Evolutionary conservation across 768 basidiomycete genomes (phyloP).

Genomic region (Mycena rosella): DNA sequence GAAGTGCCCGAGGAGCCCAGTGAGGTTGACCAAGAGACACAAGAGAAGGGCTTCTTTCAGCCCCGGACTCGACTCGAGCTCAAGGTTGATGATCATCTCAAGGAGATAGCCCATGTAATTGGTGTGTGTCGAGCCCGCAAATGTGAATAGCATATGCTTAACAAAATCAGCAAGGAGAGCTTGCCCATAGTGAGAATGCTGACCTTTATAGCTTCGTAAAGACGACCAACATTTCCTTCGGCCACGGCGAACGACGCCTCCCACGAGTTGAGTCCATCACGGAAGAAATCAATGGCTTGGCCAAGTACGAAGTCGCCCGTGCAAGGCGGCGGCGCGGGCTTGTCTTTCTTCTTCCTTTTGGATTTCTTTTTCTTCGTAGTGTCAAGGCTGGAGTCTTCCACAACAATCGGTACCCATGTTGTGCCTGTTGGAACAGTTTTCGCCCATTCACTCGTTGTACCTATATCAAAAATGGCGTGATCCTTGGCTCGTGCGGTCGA

Average conservation of each 20-base stretch:
- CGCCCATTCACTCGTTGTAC: neutral
- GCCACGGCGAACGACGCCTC: constrained; percentile 45
- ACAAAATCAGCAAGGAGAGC: no score
- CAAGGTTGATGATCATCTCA: no score
- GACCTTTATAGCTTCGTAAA: constrained; percentile 50
- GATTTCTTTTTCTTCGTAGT: neutral
- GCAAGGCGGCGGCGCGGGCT: neutral
- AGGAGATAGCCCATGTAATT: constrained; percentile 50
- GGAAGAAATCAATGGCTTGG: constrained; percentile 42
- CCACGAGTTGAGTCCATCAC: constrained; percentile 40
- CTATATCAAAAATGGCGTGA: constrained; percentile 5
- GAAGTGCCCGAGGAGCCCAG: neutral
- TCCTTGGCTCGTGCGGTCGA: constrained; percentile 11
- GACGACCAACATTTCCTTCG: constrained; percentile 49
- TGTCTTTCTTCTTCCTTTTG: neutral
- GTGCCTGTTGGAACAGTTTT: constrained; percentile 2
- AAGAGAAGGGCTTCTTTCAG: constrained; percentile 42
- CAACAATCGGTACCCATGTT: neutral
- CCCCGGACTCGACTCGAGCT: constrained; percentile 39
- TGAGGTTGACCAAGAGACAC: constrained; percentile 29
- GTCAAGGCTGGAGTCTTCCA: constrained; percentile 14
- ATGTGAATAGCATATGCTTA: constrained; percentile 48
- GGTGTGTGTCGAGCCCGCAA: constrained; percentile 49
- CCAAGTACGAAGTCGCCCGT: constrained; percentile 43
- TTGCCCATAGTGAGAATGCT: no score